Conservation (phyloP, 805 yeast genomes). For the Kodamaea hsintzibuensis region DNA sequence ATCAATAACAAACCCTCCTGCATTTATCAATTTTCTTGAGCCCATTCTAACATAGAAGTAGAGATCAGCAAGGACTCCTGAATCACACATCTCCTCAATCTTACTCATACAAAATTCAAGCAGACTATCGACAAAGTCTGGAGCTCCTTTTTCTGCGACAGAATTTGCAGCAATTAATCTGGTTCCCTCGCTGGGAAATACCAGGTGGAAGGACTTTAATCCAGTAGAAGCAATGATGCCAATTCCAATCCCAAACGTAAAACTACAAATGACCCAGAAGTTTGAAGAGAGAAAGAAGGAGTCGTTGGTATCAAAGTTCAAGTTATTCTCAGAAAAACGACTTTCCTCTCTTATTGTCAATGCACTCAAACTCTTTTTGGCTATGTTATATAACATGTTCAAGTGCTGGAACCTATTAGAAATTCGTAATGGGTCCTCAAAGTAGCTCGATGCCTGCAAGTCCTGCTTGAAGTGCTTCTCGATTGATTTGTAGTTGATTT, state of each 20-base stretch:
- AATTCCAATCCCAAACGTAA: constrained; percentile 38
- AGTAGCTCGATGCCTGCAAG: constrained; percentile 24
- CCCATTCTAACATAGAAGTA: background rate
- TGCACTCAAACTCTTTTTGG: constrained; percentile 8
- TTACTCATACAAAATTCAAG: background rate
- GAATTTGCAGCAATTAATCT: background rate
- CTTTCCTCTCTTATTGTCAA: background rate
- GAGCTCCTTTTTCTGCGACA: background rate
- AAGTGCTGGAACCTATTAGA: constrained; percentile 26
- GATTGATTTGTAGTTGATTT: constrained; percentile 28
- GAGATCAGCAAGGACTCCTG: background rate
- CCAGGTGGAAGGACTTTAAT: background rate
- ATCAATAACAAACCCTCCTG: background rate
- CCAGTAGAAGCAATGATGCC: constrained; percentile 20
- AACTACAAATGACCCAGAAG: constrained; percentile 32
- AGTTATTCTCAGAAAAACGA: background rate
- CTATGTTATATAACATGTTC: constrained; percentile 16
- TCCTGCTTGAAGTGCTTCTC: constrained; percentile 32
- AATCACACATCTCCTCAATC: constrained; percentile 1
- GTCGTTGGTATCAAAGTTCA: background rate
- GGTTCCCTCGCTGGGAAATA: background rate
- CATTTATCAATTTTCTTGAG: constrained; percentile 1
- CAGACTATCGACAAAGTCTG: constrained; percentile 1
- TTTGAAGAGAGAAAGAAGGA: constrained; percentile 3
- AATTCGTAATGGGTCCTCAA: constrained; percentile 32